A percentile compares a stretch with the other conserved stretches of the same genome.
Conservation (phyloP, 768 basidiomycete genomes). For the Favolaschia claudopus region DNA sequence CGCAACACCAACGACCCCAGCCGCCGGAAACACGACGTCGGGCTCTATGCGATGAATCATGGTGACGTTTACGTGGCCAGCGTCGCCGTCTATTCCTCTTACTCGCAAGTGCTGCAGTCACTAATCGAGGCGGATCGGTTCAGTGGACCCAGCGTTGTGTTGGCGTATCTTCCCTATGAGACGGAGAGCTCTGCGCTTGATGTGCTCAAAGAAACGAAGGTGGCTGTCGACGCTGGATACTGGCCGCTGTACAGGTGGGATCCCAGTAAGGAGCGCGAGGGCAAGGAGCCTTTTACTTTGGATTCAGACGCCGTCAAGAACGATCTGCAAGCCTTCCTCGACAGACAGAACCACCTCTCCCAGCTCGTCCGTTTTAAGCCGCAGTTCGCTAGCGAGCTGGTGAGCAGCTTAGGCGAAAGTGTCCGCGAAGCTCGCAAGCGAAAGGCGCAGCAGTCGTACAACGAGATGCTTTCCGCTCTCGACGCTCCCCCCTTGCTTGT, state of each 20-base stretch:
- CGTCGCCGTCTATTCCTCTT: conserved; percentile 94
- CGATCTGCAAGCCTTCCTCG: conserved; percentile 92
- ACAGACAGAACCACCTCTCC: conserved; percentile 95
- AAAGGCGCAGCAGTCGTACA: conserved; percentile 85
- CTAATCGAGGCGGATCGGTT: conserved; percentile 90
- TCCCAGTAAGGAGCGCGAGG: conserved; percentile 77
- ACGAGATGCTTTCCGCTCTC: conserved; percentile 80
- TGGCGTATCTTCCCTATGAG: conserved; percentile 93
- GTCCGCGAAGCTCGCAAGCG: conserved; percentile 84
- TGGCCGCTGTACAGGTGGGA: conserved; percentile 99
- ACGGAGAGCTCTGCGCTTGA: conserved; percentile 84
- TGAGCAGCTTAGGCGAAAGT: conserved; percentile 83
- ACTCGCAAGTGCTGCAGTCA: conserved; percentile 91
- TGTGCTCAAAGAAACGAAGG: conserved; percentile 96
- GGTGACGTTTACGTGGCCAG: conserved; percentile 97
- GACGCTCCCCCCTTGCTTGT: conserved; percentile 90
- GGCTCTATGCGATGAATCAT: conserved; percentile 98
- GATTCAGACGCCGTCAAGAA: conserved; percentile 95
- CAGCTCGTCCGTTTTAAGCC: conserved; percentile 88
- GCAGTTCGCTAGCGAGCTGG: conserved; percentile 81
- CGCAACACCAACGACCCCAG: conserved; percentile 73
- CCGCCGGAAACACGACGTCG: conserved; percentile 94
- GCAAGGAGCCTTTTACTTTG: conserved; percentile 87
- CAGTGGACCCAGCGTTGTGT: conserved; percentile 88
- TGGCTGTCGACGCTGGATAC: conserved; percentile 94